A percentile compares a stretch with the other conserved stretches of the same genome.
These are phyloP conservation scores for Neonectria faginata DNA, from an alignment of 2,329 filamentous ascomycete genomes.

Conservation along the genomic window DNA sequence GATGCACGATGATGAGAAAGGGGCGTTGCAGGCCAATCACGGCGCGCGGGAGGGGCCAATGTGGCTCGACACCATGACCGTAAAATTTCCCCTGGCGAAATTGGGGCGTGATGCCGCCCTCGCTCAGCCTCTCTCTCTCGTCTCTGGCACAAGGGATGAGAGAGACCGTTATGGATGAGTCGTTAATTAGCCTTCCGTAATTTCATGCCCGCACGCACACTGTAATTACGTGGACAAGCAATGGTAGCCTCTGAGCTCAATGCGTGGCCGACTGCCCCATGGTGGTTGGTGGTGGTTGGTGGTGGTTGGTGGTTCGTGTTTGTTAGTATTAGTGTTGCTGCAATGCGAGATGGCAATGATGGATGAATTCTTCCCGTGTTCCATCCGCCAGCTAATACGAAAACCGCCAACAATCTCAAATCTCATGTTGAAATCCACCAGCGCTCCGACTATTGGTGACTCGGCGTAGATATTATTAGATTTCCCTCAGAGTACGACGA, in stretches of 20 bases:
- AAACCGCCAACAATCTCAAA: not conserved
- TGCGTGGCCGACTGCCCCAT: constrained; percentile 1
- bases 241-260: not conserved
- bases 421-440: constrained; percentile 8
- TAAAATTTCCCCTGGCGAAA: constrained; percentile 43
- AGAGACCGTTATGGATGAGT: not conserved
- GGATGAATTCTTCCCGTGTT: not conserved
- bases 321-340: no score
- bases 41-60: constrained; percentile 34
- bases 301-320: no score
- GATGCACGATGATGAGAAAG: constrained; percentile 39
- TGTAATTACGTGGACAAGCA: not conserved
- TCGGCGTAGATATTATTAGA: constrained; percentile 2
- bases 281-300: constrained; percentile 4
- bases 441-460: constrained; percentile 14
- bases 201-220: not conserved
- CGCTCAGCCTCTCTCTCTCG: not conserved
- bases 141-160: not conserved
- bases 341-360: constrained; percentile 1
- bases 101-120: constrained; percentile 28
- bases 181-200: not conserved
- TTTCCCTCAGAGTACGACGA: not conserved
- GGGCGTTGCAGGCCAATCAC: constrained; percentile 36
- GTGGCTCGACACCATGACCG: constrained; percentile 41
- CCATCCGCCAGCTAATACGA: constrained; percentile 3